These are phyloP conservation scores for Tilletia walkeri DNA, from an alignment of 1,284 basidiomycete genomes.

Conservation along the genomic window DNA sequence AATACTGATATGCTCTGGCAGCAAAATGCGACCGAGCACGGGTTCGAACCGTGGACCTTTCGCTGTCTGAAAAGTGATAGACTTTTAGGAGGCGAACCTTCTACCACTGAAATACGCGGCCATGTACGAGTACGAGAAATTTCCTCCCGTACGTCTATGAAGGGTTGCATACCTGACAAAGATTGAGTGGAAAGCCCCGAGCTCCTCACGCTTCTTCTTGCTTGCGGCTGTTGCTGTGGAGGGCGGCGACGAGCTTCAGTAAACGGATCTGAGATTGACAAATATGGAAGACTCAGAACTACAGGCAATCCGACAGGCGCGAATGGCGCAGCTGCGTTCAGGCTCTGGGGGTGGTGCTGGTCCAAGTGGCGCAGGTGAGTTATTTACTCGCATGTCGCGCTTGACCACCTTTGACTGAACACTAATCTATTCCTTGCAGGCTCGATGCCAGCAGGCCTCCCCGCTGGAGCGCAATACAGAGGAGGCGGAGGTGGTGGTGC, in stretches of 20 bases:
- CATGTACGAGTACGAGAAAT: not conserved
- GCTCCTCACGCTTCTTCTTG: too few relatives aligned
- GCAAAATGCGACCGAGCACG: constrained; percentile 7
- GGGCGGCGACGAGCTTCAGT: too few relatives aligned
- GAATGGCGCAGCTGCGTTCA: constrained; percentile 49
- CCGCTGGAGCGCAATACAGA: constrained; percentile 19
- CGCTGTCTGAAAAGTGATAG: constrained; percentile 12
- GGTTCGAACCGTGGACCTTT: constrained; percentile 16
- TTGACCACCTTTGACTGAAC: not conserved
- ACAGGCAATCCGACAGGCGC: constrained; percentile 53
- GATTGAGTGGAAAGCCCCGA: too few relatives aligned
- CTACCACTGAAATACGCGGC: constrained; percentile 16
- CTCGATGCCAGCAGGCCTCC: not conserved
- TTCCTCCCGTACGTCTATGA: too few relatives aligned
- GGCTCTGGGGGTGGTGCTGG: constrained; percentile 25
- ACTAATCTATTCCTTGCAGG: not conserved
- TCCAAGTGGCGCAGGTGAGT: constrained; percentile 23
- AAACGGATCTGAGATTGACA: too few relatives aligned
- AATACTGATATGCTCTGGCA: not conserved
- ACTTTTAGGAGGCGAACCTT: constrained; percentile 16
- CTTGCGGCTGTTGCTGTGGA: too few relatives aligned
- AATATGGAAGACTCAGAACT: constrained; percentile 55
- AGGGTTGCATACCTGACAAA: too few relatives aligned
- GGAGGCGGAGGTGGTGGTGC: constrained; percentile 28
- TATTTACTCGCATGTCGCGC: not conserved